Base-by-base conservation (phyloP, 495 filamentous ascomycete genomes). In the Tetracladium setigerum region DNA sequence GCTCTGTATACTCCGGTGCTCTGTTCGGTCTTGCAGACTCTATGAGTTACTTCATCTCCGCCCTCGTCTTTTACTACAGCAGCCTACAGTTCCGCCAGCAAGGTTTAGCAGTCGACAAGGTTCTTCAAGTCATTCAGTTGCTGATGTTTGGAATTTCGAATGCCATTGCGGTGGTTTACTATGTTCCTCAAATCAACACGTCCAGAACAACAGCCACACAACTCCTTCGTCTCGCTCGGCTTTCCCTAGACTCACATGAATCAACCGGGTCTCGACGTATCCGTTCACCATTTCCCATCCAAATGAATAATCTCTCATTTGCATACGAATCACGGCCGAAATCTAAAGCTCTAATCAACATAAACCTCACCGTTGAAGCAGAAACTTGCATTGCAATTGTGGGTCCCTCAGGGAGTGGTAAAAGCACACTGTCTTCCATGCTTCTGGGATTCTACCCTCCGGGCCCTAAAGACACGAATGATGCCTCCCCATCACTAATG, bases 51-150 rank as follows among this genome's bases (percentile, higher is more conserved):
- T 89, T 89, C 61, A 70, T 86, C 30, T 82, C 77, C n/a, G 87
- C 89, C 0, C 61, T 95, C 16, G 76, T 95, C 14, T 92, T 94
- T 61, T 95, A 83, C 64, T 92, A 87, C 60, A 88, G 86, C 4
- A 75, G 85, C 0, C 62, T 76, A 4, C 66, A 95, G 8, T 74
- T 81, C 31, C 66, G 69, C 5, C 60, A 58, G 8, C 58, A 67
- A 1, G 50, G 71, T 13, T 73, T 65, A 52, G 58, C 65, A 22
- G 61, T 83, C 1, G 64, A 76, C 1, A 68, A 76, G 14, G 76
- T 94, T 33, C 59, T 96, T 44, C 73, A 79, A 44, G 82, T 89
- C 2, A 79, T 92, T 45, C 84, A 86, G n/a, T 72, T 95, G 46
- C 72, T 98, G 10, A 72, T 95, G 13, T 86, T 96, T 60, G 82